Base-by-base conservation (phyloP, 306 rosid genomes). In the Trifolium dubium region DNA sequence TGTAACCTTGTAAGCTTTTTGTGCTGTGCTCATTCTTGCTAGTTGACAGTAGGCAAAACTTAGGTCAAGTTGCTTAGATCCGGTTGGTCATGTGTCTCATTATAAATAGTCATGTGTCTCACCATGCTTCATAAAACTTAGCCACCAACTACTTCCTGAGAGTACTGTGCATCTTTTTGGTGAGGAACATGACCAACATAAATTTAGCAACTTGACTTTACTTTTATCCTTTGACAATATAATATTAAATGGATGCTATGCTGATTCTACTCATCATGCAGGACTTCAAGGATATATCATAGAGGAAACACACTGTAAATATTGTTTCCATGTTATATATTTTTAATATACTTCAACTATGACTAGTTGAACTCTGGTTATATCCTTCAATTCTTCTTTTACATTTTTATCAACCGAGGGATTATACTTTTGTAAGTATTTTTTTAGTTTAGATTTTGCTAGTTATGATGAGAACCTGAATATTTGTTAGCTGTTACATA, bases 301-400 rank as follows among this genome's bases (percentile, higher is more conserved):
- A 15, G 47, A 41, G 69, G 46, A 76, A 76, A 66, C 77, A 73
- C 71, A 76, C 68, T 88, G 88, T 86, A 86, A 76, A 86, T 88
- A 7, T 53, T 5, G 71, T 61, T 55, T 32, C 18, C 55, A 39
- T 18, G 35, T 65, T 55, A 17, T 13, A 14, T 5, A 50, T 1
- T 17, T 59, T 59, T 10, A 55, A 58, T 69, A 58, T 60, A 71
- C 74, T 8, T 70, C 58, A 66, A 65, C 66, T 14, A 53, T 58
- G 40, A 47, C 2, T 59, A 12, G 43, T 53, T 61, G 19, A 70
- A 56, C 60, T 73, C 15, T 19, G 64, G 39, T 11, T 17, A 44
- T 71, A 44, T 71, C 43, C 29, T 60, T 51, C 39, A 40, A 4
- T 66, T 17, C 9, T 60, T 40, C 59, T 56, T 56, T 28, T 55